Percentiles rank a stretch among this genome's conserved stretches.
phyloP scores from a whole-genome alignment of 2,329 filamentous ascomycete genomes.

The Aaosphaeria pasadenensis region DNA sequence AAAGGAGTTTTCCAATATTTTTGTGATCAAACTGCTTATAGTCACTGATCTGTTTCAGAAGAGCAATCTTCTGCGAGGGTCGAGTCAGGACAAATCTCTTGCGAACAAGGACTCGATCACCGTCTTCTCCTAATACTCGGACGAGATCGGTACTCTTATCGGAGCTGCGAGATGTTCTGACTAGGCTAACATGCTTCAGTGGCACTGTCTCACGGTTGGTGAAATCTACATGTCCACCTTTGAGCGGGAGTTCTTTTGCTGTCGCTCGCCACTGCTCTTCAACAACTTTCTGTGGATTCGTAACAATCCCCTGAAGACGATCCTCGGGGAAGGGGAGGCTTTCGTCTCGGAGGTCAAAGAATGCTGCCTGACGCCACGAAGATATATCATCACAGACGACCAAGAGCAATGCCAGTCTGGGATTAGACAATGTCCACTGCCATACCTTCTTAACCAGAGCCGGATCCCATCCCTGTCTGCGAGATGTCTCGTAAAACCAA shows the following conservation, averaged over 20 bases:
- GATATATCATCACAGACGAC: slow-evolving; percentile 39
- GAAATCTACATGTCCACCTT: slow-evolving; percentile 37
- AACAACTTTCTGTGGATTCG: slow-evolving; percentile 36
- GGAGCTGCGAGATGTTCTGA: slow-evolving; percentile 28
- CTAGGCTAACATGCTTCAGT: slow-evolving; percentile 27
- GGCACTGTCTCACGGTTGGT: slow-evolving; percentile 35
- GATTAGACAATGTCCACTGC: slow-evolving; percentile 41
- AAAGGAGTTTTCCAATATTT: slow-evolving; percentile 36
- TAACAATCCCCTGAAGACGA: slow-evolving; percentile 36
- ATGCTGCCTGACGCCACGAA: slow-evolving; percentile 36
- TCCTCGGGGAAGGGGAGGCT: slow-evolving; percentile 37
- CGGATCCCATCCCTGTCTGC: slow-evolving; percentile 35
- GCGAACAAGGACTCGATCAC: slow-evolving; percentile 32
- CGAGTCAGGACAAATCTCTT: slow-evolving; percentile 36
- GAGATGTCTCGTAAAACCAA: slow-evolving; percentile 35
- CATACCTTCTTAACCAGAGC: slow-evolving; percentile 34
- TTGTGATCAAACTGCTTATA: slow-evolving; percentile 38
- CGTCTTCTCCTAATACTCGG: slow-evolving; percentile 29
- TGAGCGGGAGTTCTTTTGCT: slow-evolving; percentile 36
- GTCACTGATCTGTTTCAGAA: slow-evolving; percentile 36
- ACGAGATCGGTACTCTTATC: slow-evolving; percentile 37
- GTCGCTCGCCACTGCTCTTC: slow-evolving; percentile 41
- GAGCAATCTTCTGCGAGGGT: slow-evolving; percentile 31
- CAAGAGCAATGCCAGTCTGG: slow-evolving; percentile 35
- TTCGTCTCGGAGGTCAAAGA: slow-evolving; percentile 37